phyloP scores from a whole-genome alignment of 352 stramenopile genomes.

The Thalassiosira ordinaria region DNA sequence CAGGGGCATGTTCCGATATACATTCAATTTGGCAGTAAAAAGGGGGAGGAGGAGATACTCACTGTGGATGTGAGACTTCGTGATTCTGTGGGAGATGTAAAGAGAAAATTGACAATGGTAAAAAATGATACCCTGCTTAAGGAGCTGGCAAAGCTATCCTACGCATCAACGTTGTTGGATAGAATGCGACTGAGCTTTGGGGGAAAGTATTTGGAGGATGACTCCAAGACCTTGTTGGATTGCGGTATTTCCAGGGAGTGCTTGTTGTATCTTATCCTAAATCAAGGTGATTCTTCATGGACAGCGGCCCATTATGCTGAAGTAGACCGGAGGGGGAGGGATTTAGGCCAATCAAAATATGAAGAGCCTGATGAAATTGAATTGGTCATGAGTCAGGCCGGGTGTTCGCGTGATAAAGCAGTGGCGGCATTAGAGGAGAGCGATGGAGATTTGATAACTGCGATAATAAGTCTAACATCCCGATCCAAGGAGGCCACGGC shows the following conservation, averaged over 20 bases:
- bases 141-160: no score
- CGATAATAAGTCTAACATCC: no score
- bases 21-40: not conserved
- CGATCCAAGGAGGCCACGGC: no score
- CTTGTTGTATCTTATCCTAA: not conserved
- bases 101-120: not conserved
- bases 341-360: no score
- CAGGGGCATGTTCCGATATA: not conserved
- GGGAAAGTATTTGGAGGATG: not conserved
- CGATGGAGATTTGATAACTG: conserved; percentile 98
- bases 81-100: not conserved
- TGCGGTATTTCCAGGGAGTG: not conserved
- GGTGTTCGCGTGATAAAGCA: conserved; percentile 92
- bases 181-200: not conserved
- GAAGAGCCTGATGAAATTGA: no score
- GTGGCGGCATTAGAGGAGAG: conserved; percentile 96
- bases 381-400: conserved; percentile 95
- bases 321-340: not conserved
- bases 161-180: not conserved
- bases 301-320: not conserved
- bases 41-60: not conserved
- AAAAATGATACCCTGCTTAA: no score
- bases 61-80: not conserved
- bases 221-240: not conserved
- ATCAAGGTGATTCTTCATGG: not conserved